A percentile compares a stretch with the other conserved stretches of the same genome.
Evolutionary conservation across 164 flowering plant genomes (phyloP).

Genomic region (Hamamelis virginiana): DNA sequence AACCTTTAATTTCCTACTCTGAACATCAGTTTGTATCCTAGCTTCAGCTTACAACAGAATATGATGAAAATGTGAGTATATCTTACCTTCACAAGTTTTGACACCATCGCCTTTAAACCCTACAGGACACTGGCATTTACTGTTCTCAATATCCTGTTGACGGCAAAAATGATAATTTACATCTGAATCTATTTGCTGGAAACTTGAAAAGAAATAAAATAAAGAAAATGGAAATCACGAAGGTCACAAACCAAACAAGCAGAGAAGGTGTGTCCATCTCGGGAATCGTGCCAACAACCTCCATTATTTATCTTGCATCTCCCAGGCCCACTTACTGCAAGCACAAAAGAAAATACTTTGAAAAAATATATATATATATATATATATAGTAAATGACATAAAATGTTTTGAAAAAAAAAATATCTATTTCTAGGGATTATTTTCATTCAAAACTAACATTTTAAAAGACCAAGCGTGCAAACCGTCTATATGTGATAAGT

Average conservation of each 20-base stretch:
- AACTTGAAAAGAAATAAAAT: not conserved
- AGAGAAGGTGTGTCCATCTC: conserved; percentile 60
- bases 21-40: not conserved
- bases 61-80: not conserved
- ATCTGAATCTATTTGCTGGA: not conserved
- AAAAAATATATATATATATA: too few species aligned
- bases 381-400: too few species aligned
- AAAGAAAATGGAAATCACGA: conserved; percentile 3
- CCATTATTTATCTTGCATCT: conserved; percentile 90
- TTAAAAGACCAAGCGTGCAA: too few species aligned
- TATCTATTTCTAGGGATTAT: too few species aligned
- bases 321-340: conserved; percentile 91
- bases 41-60: not conserved
- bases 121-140: conserved; percentile 73
- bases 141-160: conserved; percentile 51
- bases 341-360: not conserved
- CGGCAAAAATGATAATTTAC: conserved; percentile 9
- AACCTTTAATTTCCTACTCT: not conserved
- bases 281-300: conserved; percentile 91
- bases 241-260: conserved; percentile 73
- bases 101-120: conserved; percentile 92
- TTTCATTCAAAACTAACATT: too few species aligned
- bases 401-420: too few species aligned
- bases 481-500: not conserved
- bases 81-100: conserved; percentile 75